phyloP scores from a whole-genome alignment of 352 stramenopile genomes.

The Phytophthora melonis region DNA sequence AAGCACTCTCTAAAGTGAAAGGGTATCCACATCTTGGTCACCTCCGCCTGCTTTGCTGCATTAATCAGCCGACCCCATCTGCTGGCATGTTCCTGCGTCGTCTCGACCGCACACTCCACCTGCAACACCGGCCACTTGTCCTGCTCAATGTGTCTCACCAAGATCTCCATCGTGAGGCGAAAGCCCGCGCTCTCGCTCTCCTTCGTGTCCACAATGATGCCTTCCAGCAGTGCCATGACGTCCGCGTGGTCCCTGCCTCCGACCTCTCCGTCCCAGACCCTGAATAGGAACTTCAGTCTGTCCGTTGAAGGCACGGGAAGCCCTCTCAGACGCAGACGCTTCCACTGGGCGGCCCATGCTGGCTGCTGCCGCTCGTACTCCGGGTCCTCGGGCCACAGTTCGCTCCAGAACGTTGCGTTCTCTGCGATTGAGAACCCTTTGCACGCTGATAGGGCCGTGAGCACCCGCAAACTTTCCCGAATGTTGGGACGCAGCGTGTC shows the following conservation, averaged over 20 bases:
- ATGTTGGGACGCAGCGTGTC: background rate
- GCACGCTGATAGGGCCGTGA: conserved; percentile 26
- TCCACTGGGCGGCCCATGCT: conserved; percentile 19
- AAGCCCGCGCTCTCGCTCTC: conserved; percentile 19
- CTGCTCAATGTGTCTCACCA: conserved; percentile 17
- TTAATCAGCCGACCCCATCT: conserved; percentile 11
- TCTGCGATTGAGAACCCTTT: conserved; percentile 22
- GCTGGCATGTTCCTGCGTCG: background rate
- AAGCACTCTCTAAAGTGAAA: conserved; percentile 25
- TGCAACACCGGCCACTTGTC: conserved; percentile 14
- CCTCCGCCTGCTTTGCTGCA: background rate
- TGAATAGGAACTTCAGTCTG: conserved; percentile 10
- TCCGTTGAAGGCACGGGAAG: background rate
- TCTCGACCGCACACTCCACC: conserved; percentile 20
- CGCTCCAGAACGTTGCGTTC: conserved; percentile 34
- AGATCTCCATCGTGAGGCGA: conserved; percentile 15
- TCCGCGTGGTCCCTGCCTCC: background rate
- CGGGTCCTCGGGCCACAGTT: conserved; percentile 16
- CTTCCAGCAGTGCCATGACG: conserved; percentile 11
- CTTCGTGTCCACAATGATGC: conserved; percentile 15
- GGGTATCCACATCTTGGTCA: conserved; percentile 24
- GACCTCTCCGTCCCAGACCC: conserved; percentile 4
- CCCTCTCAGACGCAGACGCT: conserved; percentile 17
- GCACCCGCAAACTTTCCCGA: conserved; percentile 25
- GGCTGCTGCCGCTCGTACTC: conserved; percentile 9